Conservation (phyloP, 2,329 filamentous ascomycete genomes). For the Stagonosporopsis tanaceti region DNA sequence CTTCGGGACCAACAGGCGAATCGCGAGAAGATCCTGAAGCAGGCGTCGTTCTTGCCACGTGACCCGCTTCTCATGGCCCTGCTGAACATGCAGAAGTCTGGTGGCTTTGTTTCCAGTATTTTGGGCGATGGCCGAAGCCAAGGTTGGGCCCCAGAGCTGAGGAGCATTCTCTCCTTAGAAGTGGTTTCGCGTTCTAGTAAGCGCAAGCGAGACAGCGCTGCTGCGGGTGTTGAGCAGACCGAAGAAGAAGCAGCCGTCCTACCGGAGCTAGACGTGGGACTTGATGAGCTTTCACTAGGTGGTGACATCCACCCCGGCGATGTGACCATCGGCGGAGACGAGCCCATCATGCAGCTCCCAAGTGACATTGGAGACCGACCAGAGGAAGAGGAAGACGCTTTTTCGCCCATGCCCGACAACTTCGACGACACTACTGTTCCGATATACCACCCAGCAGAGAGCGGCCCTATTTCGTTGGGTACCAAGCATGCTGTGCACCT, state of each 20-base stretch:
- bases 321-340: constrained; percentile 35
- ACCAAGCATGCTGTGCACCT: constrained; percentile 97
- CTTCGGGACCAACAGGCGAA: constrained; percentile 89
- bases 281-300: constrained; percentile 58
- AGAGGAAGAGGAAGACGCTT: constrained; percentile 44
- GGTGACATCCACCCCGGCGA: constrained; percentile 54
- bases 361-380: constrained; percentile 35
- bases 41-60: constrained; percentile 81
- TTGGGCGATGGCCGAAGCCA: constrained; percentile 80
- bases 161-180: constrained; percentile 89
- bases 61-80: constrained; percentile 87
- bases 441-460: constrained; percentile 80
- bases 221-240: constrained; percentile 78
- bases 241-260: constrained; percentile 66
- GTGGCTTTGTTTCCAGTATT: constrained; percentile 86
- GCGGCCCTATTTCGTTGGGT: constrained; percentile 84
- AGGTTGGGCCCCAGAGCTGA: constrained; percentile 90
- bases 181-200: constrained; percentile 80
- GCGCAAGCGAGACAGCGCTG: constrained; percentile 89
- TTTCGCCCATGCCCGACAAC: constrained; percentile 56
- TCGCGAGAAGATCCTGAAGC: constrained; percentile 84
- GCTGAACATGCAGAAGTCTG: constrained; percentile 90
- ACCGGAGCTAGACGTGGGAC: constrained; percentile 68
- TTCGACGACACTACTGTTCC: constrained; percentile 83
- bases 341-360: constrained; percentile 41